These are phyloP conservation scores for Clausena lansium DNA, from an alignment of 345 rosid species.

Conservation along the genomic window DNA sequence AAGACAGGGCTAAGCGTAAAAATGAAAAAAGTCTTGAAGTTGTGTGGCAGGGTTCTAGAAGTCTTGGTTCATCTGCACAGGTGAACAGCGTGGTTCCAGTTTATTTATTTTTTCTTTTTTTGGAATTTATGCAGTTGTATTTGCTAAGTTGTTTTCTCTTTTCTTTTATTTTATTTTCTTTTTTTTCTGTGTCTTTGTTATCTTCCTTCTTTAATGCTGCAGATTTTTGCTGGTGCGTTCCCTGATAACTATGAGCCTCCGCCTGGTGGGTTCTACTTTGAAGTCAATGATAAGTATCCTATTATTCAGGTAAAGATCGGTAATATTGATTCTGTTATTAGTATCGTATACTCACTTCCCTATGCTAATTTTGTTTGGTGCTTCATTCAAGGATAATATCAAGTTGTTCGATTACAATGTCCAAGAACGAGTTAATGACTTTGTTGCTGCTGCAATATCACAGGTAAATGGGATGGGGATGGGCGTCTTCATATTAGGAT, in stretches of 20 bases:
- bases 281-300: slow-evolving; percentile 74
- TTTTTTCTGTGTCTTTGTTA: slow-evolving; percentile 12
- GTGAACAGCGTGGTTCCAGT: slow-evolving; percentile 29
- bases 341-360: slow-evolving; percentile 4
- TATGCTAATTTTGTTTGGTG: slow-evolving; percentile 27
- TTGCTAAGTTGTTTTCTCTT: neutral
- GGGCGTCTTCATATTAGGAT: neutral
- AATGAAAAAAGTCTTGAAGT: slow-evolving; percentile 91
- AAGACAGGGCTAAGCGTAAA: slow-evolving; percentile 80
- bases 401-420: slow-evolving; percentile 92
- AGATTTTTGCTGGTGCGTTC: slow-evolving; percentile 98
- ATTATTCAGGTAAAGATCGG: slow-evolving; percentile 66
- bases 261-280: slow-evolving; percentile 87
- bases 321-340: slow-evolving; percentile 8
- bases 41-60: slow-evolving; percentile 89
- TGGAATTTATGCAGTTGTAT: neutral
- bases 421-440: slow-evolving; percentile 83
- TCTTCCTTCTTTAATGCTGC: slow-evolving; percentile 21
- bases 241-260: slow-evolving; percentile 94
- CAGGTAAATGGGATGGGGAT: slow-evolving; percentile 52
- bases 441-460: slow-evolving; percentile 86
- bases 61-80: slow-evolving; percentile 86
- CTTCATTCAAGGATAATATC: slow-evolving; percentile 64
- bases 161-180: no score
- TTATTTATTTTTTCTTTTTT: neutral